Evolutionary conservation across 179 eudicot species (phyloP).

Genomic region (Kewa caespitosa): DNA sequence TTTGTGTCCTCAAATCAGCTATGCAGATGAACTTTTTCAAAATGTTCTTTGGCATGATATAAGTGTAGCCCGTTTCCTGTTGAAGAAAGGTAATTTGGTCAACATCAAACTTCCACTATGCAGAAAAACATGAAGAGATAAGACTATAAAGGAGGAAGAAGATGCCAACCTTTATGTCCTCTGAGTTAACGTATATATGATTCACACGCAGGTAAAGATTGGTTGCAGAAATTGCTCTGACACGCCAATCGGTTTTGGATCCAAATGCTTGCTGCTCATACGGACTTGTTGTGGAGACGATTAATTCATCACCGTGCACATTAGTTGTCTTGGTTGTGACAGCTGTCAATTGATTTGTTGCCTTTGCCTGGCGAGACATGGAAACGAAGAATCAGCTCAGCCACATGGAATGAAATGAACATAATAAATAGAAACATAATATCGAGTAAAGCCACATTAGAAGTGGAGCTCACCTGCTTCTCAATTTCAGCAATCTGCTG

Average conservation of each 20-base stretch:
- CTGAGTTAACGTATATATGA: slow-evolving; percentile 96
- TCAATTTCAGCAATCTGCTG: slow-evolving; percentile 99
- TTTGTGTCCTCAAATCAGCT: slow-evolving; percentile 97
- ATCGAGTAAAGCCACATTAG: background rate
- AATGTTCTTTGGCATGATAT: slow-evolving; percentile 97
- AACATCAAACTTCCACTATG: background rate
- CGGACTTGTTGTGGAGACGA: slow-evolving; percentile 94
- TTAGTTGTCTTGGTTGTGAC: slow-evolving; percentile 93
- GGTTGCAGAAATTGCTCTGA: slow-evolving; percentile 96
- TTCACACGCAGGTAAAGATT: slow-evolving; percentile 96
- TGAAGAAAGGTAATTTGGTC: background rate
- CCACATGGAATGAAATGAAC: too few relatives aligned
- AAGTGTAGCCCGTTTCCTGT: slow-evolving; percentile 95
- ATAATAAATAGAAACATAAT: background rate
- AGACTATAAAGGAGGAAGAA: background rate
- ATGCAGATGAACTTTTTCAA: slow-evolving; percentile 97
- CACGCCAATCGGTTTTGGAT: slow-evolving; percentile 99
- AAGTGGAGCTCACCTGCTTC: slow-evolving; percentile 60
- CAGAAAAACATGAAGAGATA: background rate
- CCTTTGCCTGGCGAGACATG: slow-evolving; percentile 53
- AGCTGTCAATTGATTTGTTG: slow-evolving; percentile 84
- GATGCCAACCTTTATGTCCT: slow-evolving; percentile 81
- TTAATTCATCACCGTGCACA: slow-evolving; percentile 92
- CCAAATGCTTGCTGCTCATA: slow-evolving; percentile 90
- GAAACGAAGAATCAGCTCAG: background rate